Evolutionary conservation across 257 asterid species (phyloP).

Genomic region (Penstemon newberryi): DNA sequence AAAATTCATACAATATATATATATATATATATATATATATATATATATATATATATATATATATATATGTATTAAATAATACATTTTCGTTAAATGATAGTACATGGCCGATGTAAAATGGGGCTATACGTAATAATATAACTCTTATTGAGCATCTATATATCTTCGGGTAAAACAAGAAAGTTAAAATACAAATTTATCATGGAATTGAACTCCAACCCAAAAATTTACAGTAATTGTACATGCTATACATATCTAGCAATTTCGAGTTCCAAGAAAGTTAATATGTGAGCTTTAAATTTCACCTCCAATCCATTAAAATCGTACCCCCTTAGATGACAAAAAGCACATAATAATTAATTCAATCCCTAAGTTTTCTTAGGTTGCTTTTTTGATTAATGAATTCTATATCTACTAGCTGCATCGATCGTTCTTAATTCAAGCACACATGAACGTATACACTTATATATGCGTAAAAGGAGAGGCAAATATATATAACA

Average conservation of each 20-base stretch:
- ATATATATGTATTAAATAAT: too few relatives aligned
- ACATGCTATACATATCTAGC: not conserved
- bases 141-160: too few relatives aligned
- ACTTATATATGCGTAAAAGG: not conserved
- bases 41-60: too few relatives aligned
- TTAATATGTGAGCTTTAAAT: not conserved
- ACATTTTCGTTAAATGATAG: too few relatives aligned
- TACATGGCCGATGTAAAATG: too few relatives aligned
- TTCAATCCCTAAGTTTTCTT: not conserved
- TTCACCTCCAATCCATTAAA: not conserved
- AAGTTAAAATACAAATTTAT: not conserved
- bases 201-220: constrained; percentile 1
- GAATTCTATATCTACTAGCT: not conserved
- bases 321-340: not conserved
- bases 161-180: too few relatives aligned
- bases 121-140: too few relatives aligned
- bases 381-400: not conserved
- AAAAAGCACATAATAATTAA: not conserved
- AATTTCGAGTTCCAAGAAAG: not conserved
- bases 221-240: constrained; percentile 4
- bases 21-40: too few relatives aligned
- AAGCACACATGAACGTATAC: not conserved
- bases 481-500: not conserved
- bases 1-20: too few relatives aligned
- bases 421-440: not conserved